Evolutionary conservation across 805 yeast species (phyloP).

Genomic region (Kodamaea hsintzibuensis): DNA sequence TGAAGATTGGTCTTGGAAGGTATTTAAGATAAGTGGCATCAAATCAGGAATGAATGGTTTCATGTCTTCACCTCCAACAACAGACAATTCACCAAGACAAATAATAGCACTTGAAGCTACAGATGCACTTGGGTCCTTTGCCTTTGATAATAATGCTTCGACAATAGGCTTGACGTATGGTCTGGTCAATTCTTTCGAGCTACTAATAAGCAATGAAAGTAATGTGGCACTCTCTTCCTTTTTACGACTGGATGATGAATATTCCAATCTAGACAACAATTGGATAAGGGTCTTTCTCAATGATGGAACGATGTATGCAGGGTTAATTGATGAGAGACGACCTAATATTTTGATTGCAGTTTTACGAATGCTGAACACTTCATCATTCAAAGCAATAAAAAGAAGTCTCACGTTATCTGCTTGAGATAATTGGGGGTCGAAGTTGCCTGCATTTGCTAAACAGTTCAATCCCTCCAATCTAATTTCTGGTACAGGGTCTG

Average conservation of each 20-base stretch:
- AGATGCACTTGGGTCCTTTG: constrained; percentile 68
- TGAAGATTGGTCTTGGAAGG: constrained; percentile 92
- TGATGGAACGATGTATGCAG: constrained; percentile 94
- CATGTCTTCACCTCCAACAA: constrained; percentile 86
- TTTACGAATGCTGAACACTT: constrained; percentile 77
- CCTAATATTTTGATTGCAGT: constrained; percentile 81
- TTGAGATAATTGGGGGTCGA: constrained; percentile 92
- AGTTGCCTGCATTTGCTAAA: constrained; percentile 58
- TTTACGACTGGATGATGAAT: constrained; percentile 68
- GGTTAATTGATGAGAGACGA: constrained; percentile 79
- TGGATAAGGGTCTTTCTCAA: constrained; percentile 84
- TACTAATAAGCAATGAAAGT: constrained; percentile 68
- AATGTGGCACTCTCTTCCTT: constrained; percentile 86
- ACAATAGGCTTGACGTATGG: constrained; percentile 93
- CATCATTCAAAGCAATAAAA: constrained; percentile 90
- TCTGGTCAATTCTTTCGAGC: constrained; percentile 78
- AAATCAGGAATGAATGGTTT: constrained; percentile 66
- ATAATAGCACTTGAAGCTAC: constrained; percentile 85
- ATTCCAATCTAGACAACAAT: constrained; percentile 79
- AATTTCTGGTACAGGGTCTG: constrained; percentile 86
- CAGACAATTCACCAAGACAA: constrained; percentile 86
- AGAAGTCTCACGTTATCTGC: constrained; percentile 85
- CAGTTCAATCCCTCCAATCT: constrained; percentile 76
- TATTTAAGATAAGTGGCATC: constrained; percentile 85
- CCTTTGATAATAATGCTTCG: constrained; percentile 76